These are phyloP conservation scores for Sclerotinia subarctica DNA, from an alignment of 2,329 filamentous ascomycete genomes.

Conservation along the genomic window DNA sequence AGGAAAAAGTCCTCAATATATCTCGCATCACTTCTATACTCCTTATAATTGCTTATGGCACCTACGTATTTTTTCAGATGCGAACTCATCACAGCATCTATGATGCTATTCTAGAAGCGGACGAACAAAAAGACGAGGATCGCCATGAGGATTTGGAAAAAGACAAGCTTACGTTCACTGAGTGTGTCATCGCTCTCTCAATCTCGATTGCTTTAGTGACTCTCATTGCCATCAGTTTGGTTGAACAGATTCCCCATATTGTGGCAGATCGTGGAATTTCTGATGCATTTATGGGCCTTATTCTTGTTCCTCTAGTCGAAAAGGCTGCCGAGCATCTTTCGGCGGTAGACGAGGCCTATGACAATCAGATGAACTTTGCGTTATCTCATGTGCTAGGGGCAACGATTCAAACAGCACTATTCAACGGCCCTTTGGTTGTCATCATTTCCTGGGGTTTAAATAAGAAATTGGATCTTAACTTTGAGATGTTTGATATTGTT, in stretches of 20 bases:
- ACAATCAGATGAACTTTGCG: slow-evolving; percentile 59
- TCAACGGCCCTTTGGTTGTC: slow-evolving; percentile 81
- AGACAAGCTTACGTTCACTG: slow-evolving; percentile 70
- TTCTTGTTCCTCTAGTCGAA: slow-evolving; percentile 77
- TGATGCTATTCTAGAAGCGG: slow-evolving; percentile 66
- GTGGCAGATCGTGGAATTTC: slow-evolving; percentile 50
- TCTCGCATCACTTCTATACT: slow-evolving; percentile 70
- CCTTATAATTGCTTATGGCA: slow-evolving; percentile 64
- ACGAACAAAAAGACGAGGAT: slow-evolving; percentile 67
- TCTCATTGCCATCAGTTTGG: slow-evolving; percentile 69
- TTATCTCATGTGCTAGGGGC: slow-evolving; percentile 52
- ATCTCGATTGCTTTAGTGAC: slow-evolving; percentile 67
- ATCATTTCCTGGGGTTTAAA: slow-evolving; percentile 77
- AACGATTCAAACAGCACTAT: slow-evolving; percentile 82
- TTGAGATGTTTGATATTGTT: slow-evolving; percentile 84
- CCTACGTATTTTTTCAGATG: slow-evolving; percentile 70
- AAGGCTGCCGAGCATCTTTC: slow-evolving; percentile 85
- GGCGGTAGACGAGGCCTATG: slow-evolving; percentile 80
- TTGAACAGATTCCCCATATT: slow-evolving; percentile 66
- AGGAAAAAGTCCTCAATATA: slow-evolving; percentile 56
- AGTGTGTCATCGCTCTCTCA: slow-evolving; percentile 63
- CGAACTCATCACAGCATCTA: slow-evolving; percentile 75
- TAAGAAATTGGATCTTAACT: slow-evolving; percentile 73
- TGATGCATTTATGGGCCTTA: slow-evolving; percentile 65
- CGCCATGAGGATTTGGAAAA: slow-evolving; percentile 57